Evolutionary conservation across 768 basidiomycete species (phyloP).

Genomic region (Daedalea quercina): DNA sequence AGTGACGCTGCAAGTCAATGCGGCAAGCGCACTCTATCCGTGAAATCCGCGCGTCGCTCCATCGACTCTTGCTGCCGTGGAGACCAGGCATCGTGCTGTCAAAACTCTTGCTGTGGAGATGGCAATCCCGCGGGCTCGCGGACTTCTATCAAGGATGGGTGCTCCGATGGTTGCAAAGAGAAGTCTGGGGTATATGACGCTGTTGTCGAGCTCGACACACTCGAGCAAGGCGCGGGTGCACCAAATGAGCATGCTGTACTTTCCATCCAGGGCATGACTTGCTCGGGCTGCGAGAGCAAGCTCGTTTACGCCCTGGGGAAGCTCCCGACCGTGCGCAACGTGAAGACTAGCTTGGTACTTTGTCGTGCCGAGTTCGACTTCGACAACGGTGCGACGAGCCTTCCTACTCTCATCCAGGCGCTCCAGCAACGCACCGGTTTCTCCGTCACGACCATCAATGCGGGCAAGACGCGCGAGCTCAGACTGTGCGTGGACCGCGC

Average conservation of each 20-base stretch:
- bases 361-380: conserved; percentile 25
- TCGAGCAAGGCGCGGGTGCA: conserved; percentile 2
- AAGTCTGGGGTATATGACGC: conserved; percentile 4
- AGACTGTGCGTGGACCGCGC: conserved; percentile 6
- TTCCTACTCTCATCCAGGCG: conserved; percentile 14
- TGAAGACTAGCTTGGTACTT: conserved; percentile 24
- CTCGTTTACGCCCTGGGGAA: conserved; percentile 16
- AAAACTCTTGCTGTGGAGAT: conserved; percentile 9
- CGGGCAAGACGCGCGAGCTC: conserved; percentile 10
- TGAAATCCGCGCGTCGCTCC: conserved; percentile 6
- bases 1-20: background rate
- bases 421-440: conserved; percentile 23
- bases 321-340: conserved; percentile 15
- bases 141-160: too few species aligned
- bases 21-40: background rate
- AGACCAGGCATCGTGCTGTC: conserved; percentile 8
- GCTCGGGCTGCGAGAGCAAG: conserved; percentile 26
- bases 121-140: background rate
- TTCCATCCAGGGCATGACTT: conserved; percentile 24
- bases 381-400: conserved; percentile 10
- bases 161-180: background rate
- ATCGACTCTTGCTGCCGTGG: conserved; percentile 15
- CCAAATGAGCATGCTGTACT: conserved; percentile 14
- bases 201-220: conserved; percentile 7
- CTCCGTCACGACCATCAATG: conserved; percentile 16